Evolutionary conservation across 208 protist genomes (phyloP).

Genomic region (Trypanosoma rangeli): DNA sequence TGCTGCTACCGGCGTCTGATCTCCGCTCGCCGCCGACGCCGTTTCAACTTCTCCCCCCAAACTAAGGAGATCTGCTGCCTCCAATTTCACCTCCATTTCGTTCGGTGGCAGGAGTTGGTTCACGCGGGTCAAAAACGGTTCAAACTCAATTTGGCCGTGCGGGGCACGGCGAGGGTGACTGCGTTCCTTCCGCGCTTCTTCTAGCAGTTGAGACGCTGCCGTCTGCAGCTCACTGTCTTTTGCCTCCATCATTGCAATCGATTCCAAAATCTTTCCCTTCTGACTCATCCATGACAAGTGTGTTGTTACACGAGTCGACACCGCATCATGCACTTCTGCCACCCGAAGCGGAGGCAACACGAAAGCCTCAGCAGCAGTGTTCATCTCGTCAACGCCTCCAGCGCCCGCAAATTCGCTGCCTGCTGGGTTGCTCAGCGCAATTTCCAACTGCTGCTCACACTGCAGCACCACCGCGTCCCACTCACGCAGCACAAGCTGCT

Average conservation of each 20-base stretch:
- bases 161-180: neutral
- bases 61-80: neutral
- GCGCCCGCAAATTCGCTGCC: neutral
- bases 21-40: conserved; percentile 1
- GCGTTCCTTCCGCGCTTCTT: conserved; percentile 7
- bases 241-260: conserved; percentile 37
- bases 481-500: conserved; percentile 24
- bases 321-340: neutral
- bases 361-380: neutral
- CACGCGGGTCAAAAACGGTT: conserved; percentile 50
- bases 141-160: conserved; percentile 41
- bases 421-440: neutral
- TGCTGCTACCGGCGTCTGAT: conserved; percentile 17
- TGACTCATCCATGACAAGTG: conserved; percentile 4
- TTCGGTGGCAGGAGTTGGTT: conserved; percentile 35
- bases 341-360: neutral
- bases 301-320: neutral
- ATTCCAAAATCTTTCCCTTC: conserved; percentile 28
- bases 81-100: conserved; percentile 29
- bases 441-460: conserved; percentile 15
- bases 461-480: conserved; percentile 34
- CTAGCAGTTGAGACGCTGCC: conserved; percentile 11
- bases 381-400: neutral
- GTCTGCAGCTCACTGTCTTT: conserved; percentile 35
- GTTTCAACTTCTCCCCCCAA: conserved; percentile 16